These are phyloP conservation scores for Ophiostoma piceae DNA, from an alignment of 2,329 filamentous ascomycete genomes.

Conservation along the genomic window DNA sequence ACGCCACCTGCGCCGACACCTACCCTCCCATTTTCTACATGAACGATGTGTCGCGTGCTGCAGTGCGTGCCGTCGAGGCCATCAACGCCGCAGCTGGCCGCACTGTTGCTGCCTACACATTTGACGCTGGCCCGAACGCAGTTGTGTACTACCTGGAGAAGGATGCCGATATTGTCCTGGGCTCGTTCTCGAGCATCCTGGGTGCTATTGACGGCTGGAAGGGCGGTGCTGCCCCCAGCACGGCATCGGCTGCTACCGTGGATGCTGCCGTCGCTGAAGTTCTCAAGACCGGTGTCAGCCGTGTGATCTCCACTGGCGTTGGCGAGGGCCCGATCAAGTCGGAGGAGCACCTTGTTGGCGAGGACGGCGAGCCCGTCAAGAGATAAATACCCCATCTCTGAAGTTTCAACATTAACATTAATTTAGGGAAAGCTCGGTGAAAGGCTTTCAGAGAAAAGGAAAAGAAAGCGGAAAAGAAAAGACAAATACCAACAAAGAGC, in stretches of 20 bases:
- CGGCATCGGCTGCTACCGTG: slow-evolving; percentile 49
- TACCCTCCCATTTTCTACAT: slow-evolving; percentile 98
- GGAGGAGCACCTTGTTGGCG: slow-evolving; percentile 68
- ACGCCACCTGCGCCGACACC: slow-evolving; percentile 89
- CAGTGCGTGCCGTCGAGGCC: slow-evolving; percentile 80
- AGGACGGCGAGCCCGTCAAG: slow-evolving; percentile 51
- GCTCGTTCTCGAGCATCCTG: slow-evolving; percentile 67
- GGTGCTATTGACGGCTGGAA: slow-evolving; percentile 67
- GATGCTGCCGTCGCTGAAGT: slow-evolving; percentile 60
- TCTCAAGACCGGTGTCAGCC: slow-evolving; percentile 73
- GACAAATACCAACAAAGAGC: background rate
- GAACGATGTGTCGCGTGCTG: slow-evolving; percentile 85
- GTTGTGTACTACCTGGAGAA: slow-evolving; percentile 92
- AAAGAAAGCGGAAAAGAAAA: background rate
- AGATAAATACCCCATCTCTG: slow-evolving; percentile 16
- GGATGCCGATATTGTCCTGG: slow-evolving; percentile 66
- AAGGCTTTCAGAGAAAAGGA: background rate
- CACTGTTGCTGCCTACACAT: slow-evolving; percentile 87
- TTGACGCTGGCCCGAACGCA: slow-evolving; percentile 93
- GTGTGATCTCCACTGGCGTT: slow-evolving; percentile 86
- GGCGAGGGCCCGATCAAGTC: slow-evolving; percentile 83
- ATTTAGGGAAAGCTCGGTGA: background rate
- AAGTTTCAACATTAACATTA: background rate
- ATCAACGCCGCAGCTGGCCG: slow-evolving; percentile 77
- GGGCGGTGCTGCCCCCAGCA: slow-evolving; percentile 47